Percentiles rank a stretch among this genome's conserved stretches.
phyloP scores from a whole-genome alignment of 176 grass and related monocot genomes.

The Juncus inflexus region DNA sequence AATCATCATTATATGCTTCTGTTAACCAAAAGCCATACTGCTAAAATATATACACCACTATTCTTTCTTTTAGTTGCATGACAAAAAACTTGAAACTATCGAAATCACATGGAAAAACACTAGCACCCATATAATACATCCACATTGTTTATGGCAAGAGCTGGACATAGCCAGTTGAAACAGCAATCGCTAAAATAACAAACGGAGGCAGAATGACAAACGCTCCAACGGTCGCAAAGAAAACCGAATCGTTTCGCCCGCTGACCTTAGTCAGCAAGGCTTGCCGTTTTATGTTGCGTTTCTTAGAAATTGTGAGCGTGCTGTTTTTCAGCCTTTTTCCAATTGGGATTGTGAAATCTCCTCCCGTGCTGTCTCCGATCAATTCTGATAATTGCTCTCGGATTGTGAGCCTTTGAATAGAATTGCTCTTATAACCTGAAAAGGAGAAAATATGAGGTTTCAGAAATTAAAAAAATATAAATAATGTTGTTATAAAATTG shows the following conservation, averaged over 20 bases:
- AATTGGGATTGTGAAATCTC: slow-evolving; percentile 66
- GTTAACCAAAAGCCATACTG: no score
- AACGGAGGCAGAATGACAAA: slow-evolving; percentile 79
- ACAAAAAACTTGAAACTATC: no score
- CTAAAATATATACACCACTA: no score
- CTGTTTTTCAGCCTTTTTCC: slow-evolving; percentile 74
- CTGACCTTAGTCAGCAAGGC: slow-evolving; percentile 65
- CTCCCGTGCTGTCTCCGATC: slow-evolving; percentile 37
- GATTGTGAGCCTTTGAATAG: slow-evolving; percentile 33
- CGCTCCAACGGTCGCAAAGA: slow-evolving; percentile 68
- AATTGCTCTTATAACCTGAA: slow-evolving; percentile 33
- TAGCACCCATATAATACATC: no score
- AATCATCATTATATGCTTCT: no score
- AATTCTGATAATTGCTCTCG: slow-evolving; percentile 60
- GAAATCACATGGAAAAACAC: no score
- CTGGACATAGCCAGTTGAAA: slow-evolving; percentile 74
- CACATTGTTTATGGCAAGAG: slow-evolving; percentile 51
- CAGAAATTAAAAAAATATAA: background rate
- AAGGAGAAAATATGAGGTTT: background rate
- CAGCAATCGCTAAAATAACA: slow-evolving; percentile 61
- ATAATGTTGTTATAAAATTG: background rate
- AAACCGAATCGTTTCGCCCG: slow-evolving; percentile 66
- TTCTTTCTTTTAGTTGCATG: no score
- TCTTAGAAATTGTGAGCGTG: slow-evolving; percentile 56
- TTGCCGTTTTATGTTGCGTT: slow-evolving; percentile 91